Conservation (phyloP, 768 basidiomycete genomes). For the Auricularia cornea region DNA sequence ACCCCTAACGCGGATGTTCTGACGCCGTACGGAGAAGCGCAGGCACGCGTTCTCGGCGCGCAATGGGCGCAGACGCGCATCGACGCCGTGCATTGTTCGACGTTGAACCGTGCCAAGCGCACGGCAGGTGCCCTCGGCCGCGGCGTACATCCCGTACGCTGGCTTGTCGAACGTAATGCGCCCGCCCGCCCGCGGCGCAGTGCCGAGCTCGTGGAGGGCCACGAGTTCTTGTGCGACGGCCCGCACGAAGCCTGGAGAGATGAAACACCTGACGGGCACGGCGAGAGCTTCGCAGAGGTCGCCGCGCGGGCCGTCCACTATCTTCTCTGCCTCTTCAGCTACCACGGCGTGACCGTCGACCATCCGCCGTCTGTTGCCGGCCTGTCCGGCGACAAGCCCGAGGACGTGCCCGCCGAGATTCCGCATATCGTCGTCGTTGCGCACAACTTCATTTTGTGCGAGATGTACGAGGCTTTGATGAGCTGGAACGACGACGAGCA, state of each 20-base stretch:
- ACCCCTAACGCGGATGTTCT: background rate
- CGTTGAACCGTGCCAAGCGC: background rate
- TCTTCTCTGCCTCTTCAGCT: background rate
- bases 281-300: background rate
- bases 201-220: background rate
- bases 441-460: constrained; percentile 2
- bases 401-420: constrained; percentile 6
- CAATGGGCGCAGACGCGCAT: background rate
- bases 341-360: background rate
- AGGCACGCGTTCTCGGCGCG: background rate
- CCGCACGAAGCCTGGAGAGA: background rate
- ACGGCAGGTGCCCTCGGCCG: background rate
- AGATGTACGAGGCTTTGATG: constrained; percentile 4
- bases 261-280: background rate
- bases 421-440: constrained; percentile 6
- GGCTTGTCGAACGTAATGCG: background rate
- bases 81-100: background rate
- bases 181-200: background rate
- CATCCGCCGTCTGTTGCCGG: background rate
- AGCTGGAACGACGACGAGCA: constrained; percentile 1
- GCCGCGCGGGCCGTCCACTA: background rate
- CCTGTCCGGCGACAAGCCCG: background rate
- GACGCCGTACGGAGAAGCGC: background rate
- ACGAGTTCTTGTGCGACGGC: background rate
- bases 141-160: background rate